Base-by-base conservation (phyloP, 768 basidiomycete genomes). In the Podaxis sp. region DNA sequence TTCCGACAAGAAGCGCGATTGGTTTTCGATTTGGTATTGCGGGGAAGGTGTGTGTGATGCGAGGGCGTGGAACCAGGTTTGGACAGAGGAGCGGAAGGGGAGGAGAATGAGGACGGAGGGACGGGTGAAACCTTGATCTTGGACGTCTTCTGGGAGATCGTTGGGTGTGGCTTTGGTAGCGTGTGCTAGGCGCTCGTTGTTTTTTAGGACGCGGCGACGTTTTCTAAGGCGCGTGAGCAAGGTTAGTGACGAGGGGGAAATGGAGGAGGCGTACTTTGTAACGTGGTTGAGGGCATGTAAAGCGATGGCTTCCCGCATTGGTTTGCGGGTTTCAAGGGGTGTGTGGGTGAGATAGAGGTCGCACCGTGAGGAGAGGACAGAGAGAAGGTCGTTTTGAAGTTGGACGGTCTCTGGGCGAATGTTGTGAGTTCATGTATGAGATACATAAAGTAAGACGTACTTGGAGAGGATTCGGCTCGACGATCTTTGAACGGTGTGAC, bases 111-210 rank as follows among this genome's bases (percentile, higher is more conserved):
- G 90, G 30, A 96, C 80, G 19, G 96, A 95, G 9, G 97, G 96
- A 4, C 97, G 91, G 6, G 96, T 97, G 76, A 98, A 99, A 28
- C 96, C 96, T 82, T 99, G 97, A 71, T 99, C 97, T 76, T 93
- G 93, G 13, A 92, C 83, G 64, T 93, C 87, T 74, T 89, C 86
- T 2, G 88, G 87, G 2, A 84, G 80, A 24, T 85, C 78, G 40
- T 81, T 77, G 1, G 81, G 76, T 55, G 82, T 78, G 15, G 81
- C 72, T 73, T 92, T 89, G 9, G 82, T 75, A 9, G 87, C 86
- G 66, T 88, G 84, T 0, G 91, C 82, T n/a, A 98, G 81, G 44
- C 90, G 91, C 66, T 96, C 94, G 69, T 98, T 99, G 74, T 96
- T 98, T 74, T 96, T 96, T 2, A 98, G 80, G 38, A 99, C 83